These are phyloP conservation scores for Aspergillus brunneoviolaceus DNA, from an alignment of 2,329 filamentous ascomycete genomes.

Conservation along the genomic window DNA sequence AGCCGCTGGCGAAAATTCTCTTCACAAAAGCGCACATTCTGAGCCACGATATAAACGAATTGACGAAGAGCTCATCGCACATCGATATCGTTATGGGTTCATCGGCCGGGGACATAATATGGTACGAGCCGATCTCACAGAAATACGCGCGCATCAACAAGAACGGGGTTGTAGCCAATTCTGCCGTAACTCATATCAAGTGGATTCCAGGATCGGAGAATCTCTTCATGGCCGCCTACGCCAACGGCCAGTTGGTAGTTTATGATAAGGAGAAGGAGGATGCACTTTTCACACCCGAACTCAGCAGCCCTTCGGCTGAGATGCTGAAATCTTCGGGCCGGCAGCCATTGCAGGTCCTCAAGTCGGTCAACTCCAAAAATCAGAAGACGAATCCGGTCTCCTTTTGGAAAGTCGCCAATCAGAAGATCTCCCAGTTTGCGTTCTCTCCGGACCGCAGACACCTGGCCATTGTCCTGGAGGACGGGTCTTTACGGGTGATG, in stretches of 20 bases:
- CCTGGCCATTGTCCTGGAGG: conserved; percentile 86
- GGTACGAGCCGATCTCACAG: conserved; percentile 96
- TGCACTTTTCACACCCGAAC: conserved; percentile 71
- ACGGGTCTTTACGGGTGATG: conserved; percentile 84
- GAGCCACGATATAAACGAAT: conserved; percentile 85
- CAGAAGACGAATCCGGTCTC: conserved; percentile 92
- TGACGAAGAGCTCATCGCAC: conserved; percentile 76
- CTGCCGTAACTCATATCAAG: conserved; percentile 79
- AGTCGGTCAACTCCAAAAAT: conserved; percentile 90
- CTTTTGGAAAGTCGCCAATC: conserved; percentile 88
- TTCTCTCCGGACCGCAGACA: conserved; percentile 89
- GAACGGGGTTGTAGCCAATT: conserved; percentile 86
- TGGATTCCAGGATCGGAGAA: conserved; percentile 96
- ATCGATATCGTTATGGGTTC: conserved; percentile 94
- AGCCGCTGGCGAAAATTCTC: conserved; percentile 91
- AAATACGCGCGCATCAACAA: conserved; percentile 96
- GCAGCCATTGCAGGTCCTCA: conserved; percentile 67
- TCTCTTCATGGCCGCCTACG: conserved; percentile 85
- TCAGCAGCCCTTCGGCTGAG: conserved; percentile 28
- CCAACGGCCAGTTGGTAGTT: conserved; percentile 85
- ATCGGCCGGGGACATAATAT: conserved; percentile 94
- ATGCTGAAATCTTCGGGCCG: conserved; percentile 29
- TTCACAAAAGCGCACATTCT: conserved; percentile 96
- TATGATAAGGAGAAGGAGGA: conserved; percentile 99
- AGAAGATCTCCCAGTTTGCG: conserved; percentile 83